Evolutionary conservation across 495 filamentous ascomycete genomes (phyloP).

Genomic region (Baudoinia panamericana): DNA sequence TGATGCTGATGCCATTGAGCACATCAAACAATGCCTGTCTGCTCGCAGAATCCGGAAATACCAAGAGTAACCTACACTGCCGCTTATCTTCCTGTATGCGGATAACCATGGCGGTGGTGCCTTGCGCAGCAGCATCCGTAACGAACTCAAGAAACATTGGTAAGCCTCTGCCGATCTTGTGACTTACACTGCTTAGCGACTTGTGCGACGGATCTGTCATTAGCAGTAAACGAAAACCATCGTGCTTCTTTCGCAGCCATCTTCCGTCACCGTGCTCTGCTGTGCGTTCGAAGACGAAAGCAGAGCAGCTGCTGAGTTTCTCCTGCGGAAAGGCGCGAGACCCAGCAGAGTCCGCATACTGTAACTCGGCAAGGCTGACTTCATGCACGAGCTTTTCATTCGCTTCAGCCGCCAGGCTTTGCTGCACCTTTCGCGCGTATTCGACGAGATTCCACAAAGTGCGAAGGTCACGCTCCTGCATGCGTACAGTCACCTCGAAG

Average conservation of each 20-base stretch:
- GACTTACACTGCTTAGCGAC: slow-evolving; percentile 56
- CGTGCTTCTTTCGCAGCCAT: slow-evolving; percentile 50
- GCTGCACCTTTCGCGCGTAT: slow-evolving; percentile 59
- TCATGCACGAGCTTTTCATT: slow-evolving; percentile 56
- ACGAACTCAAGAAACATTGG: slow-evolving; percentile 63
- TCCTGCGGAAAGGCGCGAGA: slow-evolving; percentile 59
- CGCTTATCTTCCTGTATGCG: slow-evolving; percentile 53
- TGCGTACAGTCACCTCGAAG: slow-evolving; percentile 53
- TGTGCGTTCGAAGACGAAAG: slow-evolving; percentile 59
- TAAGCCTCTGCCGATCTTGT: slow-evolving; percentile 43
- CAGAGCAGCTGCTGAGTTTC: slow-evolving; percentile 50
- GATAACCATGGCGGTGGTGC: slow-evolving; percentile 43
- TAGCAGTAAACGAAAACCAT: slow-evolving; percentile 61
- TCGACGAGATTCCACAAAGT: slow-evolving; percentile 69
- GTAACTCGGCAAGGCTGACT: slow-evolving; percentile 51
- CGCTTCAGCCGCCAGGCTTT: slow-evolving; percentile 47
- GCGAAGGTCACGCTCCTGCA: slow-evolving; percentile 59
- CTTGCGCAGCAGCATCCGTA: slow-evolving; percentile 44
- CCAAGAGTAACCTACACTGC: slow-evolving; percentile 55
- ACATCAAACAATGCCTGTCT: slow-evolving; percentile 52
- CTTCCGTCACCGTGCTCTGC: slow-evolving; percentile 49
- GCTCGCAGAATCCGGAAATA: slow-evolving; percentile 56
- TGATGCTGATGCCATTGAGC: slow-evolving; percentile 51
- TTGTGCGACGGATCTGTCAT: slow-evolving; percentile 64
- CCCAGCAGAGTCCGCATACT: slow-evolving; percentile 58